Base-by-base conservation (phyloP, 2,329 filamentous ascomycete genomes). In the Coniosporium tulheliwenetii region DNA sequence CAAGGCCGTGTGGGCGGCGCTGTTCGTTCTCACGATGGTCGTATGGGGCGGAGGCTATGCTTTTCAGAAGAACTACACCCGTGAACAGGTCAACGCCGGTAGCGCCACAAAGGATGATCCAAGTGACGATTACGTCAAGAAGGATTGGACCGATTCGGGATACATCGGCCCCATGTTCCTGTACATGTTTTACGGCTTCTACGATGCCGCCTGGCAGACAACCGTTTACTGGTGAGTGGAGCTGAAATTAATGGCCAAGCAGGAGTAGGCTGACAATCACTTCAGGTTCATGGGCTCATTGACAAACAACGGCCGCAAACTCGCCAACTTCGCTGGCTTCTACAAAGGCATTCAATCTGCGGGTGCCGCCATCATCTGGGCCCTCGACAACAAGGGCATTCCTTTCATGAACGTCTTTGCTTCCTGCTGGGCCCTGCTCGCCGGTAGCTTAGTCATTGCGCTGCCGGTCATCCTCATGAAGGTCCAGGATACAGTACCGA, bases 301-400 rank as follows among this genome's bases (percentile, higher is more conserved):
- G 36, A 87, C 84, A 56, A 96, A 96, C 73, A 93, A 89, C 47
- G 77, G 83, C 45, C 85, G 87, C 59, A 89, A 86, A 60, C 75
- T 89, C 26, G 87, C 89, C 64, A 94, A 95, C 67, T 81, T 89
- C 54, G 82, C 85, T 35, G 87, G 84, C 46, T 87, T 83, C 67
- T 91, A 91, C 73, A 91, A 91, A 66, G 80, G 80, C 39, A 82
- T 93, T 47, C 85, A 93, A 60, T 89, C 83, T n/a, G 84, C 83
- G 13, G 85, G 85, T 50, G 78, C 79, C 2, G 85, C 82, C 43
- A 73, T 87, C 51, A 81, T 75, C 52, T 83, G 75, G 77, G 72
- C 76, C 19, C 59, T 91, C 41, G 83, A 91, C 53, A 63, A 73
- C 31, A 47, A 49, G 26, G 51, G 52, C 34, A 70, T 72, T 30